Evolutionary conservation across 179 eudicot genomes (phyloP).

Genomic region (Sideroxylon spinosum): DNA sequence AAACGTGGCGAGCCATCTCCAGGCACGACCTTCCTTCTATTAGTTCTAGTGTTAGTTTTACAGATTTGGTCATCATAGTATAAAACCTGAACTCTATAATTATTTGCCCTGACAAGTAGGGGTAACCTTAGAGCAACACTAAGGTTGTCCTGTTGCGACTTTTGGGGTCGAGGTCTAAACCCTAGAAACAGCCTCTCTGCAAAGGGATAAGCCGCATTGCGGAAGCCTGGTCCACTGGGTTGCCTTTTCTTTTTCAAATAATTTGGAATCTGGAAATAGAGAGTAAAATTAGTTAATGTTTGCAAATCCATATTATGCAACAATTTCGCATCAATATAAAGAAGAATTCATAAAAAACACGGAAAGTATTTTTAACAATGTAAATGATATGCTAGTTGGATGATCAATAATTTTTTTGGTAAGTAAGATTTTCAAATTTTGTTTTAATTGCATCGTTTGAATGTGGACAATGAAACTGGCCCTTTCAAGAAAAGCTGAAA

Average conservation of each 20-base stretch:
- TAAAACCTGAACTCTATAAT: not conserved
- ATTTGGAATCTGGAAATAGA: not conserved
- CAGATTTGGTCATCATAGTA: not conserved
- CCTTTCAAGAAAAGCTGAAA: not conserved
- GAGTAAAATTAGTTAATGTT: not conserved
- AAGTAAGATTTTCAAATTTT: not conserved
- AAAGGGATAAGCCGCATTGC: too few species aligned
- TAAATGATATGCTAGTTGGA: not conserved
- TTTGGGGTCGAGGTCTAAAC: too few species aligned
- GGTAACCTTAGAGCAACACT: too few species aligned
- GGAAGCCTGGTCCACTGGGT: too few species aligned
- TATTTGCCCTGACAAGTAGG: not conserved
- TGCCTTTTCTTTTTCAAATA: not conserved
- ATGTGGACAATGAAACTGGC: not conserved
- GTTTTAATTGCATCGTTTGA: not conserved
- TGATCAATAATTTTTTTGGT: not conserved
- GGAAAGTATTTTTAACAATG: not conserved
- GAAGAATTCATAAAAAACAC: not conserved
- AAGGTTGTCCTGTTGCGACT: too few species aligned
- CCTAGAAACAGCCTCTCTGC: too few species aligned
- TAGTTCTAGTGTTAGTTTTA: not conserved
- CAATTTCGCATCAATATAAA: not conserved
- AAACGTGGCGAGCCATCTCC: conserved; percentile 70
- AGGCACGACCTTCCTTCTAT: conserved; percentile 19
- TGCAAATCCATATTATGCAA: not conserved